Conservation (phyloP, 306 rosid genomes). For the Cucumis sativus region Cucumber_9930_V3 NC_026657.2:2951501-2952000, state of each 20-base stretch:
- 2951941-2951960: too few species aligned
- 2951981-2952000: not conserved
- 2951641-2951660: constrained; percentile 73
- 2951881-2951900: too few species aligned
- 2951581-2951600: not conserved
- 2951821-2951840: too few species aligned
- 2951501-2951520: constrained; percentile 34
- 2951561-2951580: not conserved
- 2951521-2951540: not conserved
- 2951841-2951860: too few species aligned
- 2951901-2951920: too few species aligned
- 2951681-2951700: constrained; percentile 88
- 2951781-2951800: too few species aligned
- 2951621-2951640: constrained; percentile 52
- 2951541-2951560: not conserved
- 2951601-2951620: not conserved
- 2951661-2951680: constrained; percentile 66
- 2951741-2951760: constrained; percentile 25
- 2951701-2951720: constrained; percentile 99
- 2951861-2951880: too few species aligned
- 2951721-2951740: constrained; percentile 77
- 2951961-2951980: constrained; percentile 7
- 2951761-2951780: not conserved
- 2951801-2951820: too few species aligned
- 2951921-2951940: too few species aligned